Evolutionary conservation across 2,329 filamentous ascomycete species (phyloP), one percentile per base, ranked within the genome.

Genomic region (Aspergillus aculeatus): DNA sequence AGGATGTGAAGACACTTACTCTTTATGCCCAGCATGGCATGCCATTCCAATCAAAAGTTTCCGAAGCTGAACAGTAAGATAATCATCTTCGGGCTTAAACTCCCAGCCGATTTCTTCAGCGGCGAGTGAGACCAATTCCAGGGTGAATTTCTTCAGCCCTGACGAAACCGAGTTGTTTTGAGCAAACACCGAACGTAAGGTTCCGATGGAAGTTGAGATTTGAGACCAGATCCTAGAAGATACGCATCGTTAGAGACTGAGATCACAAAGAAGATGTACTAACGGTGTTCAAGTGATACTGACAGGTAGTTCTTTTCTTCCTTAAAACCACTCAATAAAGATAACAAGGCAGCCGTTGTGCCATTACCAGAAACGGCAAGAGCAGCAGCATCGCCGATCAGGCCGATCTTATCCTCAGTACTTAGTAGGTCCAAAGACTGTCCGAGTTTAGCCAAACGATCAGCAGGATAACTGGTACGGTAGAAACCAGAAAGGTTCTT

Each of bases 391-490:
- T 96, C 96, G 62, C 91, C 92, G 60, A 97, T 86, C 55, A 97
- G 86, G 47, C 92, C 91, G 68, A 98, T 96, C 81, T 95, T 96
- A 79, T 99, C 95, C 73, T 94, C 87, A 5, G 89, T 87, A 64
- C 84, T 90, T 24, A 99, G 83, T 66, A 87, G 87, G 66, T 90
- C 83, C 16, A 92, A 87, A 68, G 91, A 87, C 56, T 86, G 84
- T 59, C 91, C 90, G 24, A 99, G 86, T 78, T 92, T 92, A 44
- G 85, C 85, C 47, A 99, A 84, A 51, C 94, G 87, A 64, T 86
- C 82, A n/a, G 91, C 87, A 5, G 95, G 92, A 72, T 98, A 96
- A 77, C 96, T 96, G 52, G 94, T 95, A 62, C 93, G 86, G 79
- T 96, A 98, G 77, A 90, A 97, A 26, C 92, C 94, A 54, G 89